phyloP scores from a whole-genome alignment of 768 basidiomycete genomes.

The Trichaptum fuscoviolaceum region DNA sequence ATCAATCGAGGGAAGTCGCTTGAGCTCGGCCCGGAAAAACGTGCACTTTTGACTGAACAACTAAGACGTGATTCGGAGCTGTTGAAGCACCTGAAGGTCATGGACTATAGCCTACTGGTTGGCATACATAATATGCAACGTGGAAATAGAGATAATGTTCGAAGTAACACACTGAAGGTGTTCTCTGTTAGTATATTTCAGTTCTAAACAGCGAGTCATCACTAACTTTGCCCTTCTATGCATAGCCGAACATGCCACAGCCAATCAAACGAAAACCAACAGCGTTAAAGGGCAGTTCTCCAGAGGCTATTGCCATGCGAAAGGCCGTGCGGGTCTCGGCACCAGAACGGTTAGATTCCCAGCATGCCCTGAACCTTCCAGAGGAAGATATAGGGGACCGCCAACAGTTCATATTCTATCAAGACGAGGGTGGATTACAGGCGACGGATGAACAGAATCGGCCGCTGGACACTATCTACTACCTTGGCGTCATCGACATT shows the following conservation, averaged over 20 bases:
- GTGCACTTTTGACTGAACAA: constrained; percentile 87
- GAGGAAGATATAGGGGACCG: constrained; percentile 61
- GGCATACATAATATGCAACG: constrained; percentile 90
- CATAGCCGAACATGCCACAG: constrained; percentile 61
- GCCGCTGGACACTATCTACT: constrained; percentile 75
- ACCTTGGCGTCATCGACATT: constrained; percentile 96
- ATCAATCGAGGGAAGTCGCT: constrained; percentile 71
- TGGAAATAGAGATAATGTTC: constrained; percentile 88
- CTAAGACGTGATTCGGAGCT: constrained; percentile 83
- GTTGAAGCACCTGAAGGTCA: constrained; percentile 75
- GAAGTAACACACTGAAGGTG: constrained; percentile 86
- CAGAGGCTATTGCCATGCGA: constrained; percentile 80
- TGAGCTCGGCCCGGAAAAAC: constrained; percentile 94
- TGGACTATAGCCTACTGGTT: constrained; percentile 95
- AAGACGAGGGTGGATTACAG: constrained; percentile 90
- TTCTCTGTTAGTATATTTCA: constrained; percentile 66
- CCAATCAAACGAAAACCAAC: constrained; percentile 57
- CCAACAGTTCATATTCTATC: constrained; percentile 85
- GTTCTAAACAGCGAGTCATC: constrained; percentile 4
- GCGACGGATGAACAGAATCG: constrained; percentile 86
- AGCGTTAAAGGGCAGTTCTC: constrained; percentile 50
- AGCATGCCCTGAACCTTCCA: constrained; percentile 46
- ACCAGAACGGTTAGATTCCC: constrained; percentile 58
- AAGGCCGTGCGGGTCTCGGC: constrained; percentile 83
- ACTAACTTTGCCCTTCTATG: constrained; percentile 7